Percentiles rank a stretch among this genome's conserved stretches.
Evolutionary conservation across 148 eudicot species (phyloP).

Genomic region (Chenopodium quinoa): DNA sequence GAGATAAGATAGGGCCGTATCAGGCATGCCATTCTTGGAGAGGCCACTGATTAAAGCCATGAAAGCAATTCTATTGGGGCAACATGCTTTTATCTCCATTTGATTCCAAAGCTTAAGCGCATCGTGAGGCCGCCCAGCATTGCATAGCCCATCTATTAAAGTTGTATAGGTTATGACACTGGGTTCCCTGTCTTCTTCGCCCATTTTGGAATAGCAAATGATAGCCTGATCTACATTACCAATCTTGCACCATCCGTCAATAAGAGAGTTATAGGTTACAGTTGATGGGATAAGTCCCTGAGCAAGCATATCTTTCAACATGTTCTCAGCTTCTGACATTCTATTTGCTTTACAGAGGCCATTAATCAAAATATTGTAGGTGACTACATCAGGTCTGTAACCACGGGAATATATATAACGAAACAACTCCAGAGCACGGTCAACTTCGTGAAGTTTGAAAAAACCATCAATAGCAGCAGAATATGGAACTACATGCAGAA

Average conservation of each 20-base stretch:
- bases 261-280: slow-evolving; percentile 76
- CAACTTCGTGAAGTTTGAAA: slow-evolving; percentile 53
- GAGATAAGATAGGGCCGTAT: slow-evolving; percentile 51
- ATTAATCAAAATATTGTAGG: slow-evolving; percentile 73
- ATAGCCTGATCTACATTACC: slow-evolving; percentile 58
- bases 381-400: slow-evolving; percentile 70
- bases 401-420: slow-evolving; percentile 53
- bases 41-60: slow-evolving; percentile 84
- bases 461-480: slow-evolving; percentile 64
- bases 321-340: slow-evolving; percentile 52
- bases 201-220: slow-evolving; percentile 50
- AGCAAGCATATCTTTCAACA: slow-evolving; percentile 52
- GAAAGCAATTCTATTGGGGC: slow-evolving; percentile 57
- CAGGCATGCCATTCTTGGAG: slow-evolving; percentile 65
- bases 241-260: slow-evolving; percentile 79
- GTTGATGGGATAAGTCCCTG: slow-evolving; percentile 76
- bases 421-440: slow-evolving; percentile 58
- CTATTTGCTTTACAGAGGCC: slow-evolving; percentile 68
- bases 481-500: slow-evolving; percentile 63
- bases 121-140: slow-evolving; percentile 54
- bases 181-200: slow-evolving; percentile 43
- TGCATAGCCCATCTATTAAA: slow-evolving; percentile 67
- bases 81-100: slow-evolving; percentile 54
- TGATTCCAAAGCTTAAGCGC: slow-evolving; percentile 61
- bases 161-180: slow-evolving; percentile 64